Base-by-base conservation (phyloP, 495 filamentous ascomycete genomes). In the Geopyxis carbonaria region DNA sequence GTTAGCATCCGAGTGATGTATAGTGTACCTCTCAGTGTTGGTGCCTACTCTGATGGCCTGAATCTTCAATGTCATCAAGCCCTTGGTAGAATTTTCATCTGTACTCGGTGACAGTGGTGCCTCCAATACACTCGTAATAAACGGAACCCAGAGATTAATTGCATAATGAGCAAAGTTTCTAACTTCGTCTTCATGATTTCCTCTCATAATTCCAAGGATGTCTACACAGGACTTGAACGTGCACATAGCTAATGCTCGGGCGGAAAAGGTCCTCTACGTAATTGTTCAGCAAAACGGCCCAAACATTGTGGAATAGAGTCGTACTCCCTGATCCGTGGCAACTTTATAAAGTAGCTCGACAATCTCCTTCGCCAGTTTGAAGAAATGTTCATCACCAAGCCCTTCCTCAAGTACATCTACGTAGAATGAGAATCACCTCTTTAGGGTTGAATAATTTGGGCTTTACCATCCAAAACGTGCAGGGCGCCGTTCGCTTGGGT, bases 351-450 rank as follows among this genome's bases (percentile, higher is more conserved):
- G 71, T 8, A 76, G 72, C 42, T 75, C 75, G 38, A 94, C 73
- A 29, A 97, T 73, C 33, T 89, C 76, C 23, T 75, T 65, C 3
- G 91, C 89, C 42, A 84, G 75, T 35, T 67, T 67, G 55, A 93
- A 92, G 65, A 97, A 95, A 45, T 93, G 85, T 43, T 87, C 80
- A 43, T 94, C 91, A 45, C 75, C 85, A 48, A 97, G 70, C 20
- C 82, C 78, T 38, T 93, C 87, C 34, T 95, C 84, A 7, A 97
- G 83, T 24, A 97, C 62, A 57, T 94, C 87, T 56, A 46, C 20
- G 2, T 11, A 9, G 5, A 21, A 27, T 31, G 10, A 6, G 18
- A 47, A 28, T 32, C 15, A 20, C 4, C 25, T 30, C 15, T 9
- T 31, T 5, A 6, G 3, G n/a, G 24, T 10, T n/a, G 1, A 3